phyloP scores from a whole-genome alignment of 306 rosid genomes.

The Acacia crassicarpa region DNA sequence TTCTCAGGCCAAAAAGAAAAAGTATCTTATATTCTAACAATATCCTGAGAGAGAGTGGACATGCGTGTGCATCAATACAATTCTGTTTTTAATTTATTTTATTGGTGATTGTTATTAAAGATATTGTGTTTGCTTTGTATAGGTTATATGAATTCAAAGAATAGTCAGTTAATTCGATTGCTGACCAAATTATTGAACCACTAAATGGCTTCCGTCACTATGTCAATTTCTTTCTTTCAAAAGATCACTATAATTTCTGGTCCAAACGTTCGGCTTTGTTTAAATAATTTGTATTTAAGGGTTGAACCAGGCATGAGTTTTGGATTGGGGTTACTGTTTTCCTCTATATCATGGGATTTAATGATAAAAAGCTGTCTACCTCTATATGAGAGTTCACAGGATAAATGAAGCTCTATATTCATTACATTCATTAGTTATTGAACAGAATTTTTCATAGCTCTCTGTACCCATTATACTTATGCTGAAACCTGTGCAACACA shows the following conservation, averaged over 20 bases:
- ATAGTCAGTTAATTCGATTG: not conserved
- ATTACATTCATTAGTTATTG: not conserved
- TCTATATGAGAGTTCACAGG: not conserved
- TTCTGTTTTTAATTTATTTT: not conserved
- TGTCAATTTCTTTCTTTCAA: not conserved
- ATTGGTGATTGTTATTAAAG: not conserved
- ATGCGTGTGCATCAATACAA: not conserved
- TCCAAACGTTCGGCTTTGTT: not conserved
- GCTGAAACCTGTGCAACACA: not conserved
- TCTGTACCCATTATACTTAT: not conserved
- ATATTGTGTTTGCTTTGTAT: not conserved
- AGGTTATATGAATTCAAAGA: not conserved
- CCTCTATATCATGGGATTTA: not conserved
- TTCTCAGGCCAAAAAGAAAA: not conserved
- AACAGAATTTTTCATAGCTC: not conserved
- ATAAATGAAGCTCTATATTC: not conserved
- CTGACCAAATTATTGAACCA: not conserved
- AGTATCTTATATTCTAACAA: too few relatives aligned
- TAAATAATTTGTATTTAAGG: not conserved
- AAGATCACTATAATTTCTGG: not conserved
- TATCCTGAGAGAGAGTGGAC: not conserved
- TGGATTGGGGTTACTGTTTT: not conserved
- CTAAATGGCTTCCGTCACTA: not conserved
- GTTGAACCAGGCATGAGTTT: not conserved
- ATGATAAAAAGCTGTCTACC: not conserved